A percentile compares a stretch with the other conserved stretches of the same genome.
phyloP scores from a whole-genome alignment of 1,284 basidiomycete genomes.

The Microbotryomycetes sp. region DNA sequence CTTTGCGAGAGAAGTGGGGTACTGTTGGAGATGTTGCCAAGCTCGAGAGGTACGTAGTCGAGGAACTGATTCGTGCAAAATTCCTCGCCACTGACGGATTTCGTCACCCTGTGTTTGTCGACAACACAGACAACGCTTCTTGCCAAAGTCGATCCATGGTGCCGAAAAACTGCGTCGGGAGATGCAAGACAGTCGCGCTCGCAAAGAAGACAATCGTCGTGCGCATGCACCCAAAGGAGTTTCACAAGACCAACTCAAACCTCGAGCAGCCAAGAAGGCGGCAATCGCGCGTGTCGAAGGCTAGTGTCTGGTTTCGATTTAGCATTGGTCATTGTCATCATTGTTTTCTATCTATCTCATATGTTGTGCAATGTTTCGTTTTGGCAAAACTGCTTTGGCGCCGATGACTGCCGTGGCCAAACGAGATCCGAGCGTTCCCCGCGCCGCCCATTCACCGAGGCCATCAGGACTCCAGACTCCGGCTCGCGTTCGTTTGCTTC shows the following conservation, averaged over 20 bases:
- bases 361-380: too few species aligned
- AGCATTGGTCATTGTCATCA: not conserved
- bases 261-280: conserved; percentile 82
- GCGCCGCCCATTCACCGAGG: too few species aligned
- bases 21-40: conserved; percentile 72
- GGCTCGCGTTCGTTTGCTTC: too few species aligned
- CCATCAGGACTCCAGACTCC: too few species aligned
- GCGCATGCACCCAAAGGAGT: conserved; percentile 59
- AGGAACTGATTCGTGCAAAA: too few species aligned
- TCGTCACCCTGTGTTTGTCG: not conserved
- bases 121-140: conserved; percentile 61
- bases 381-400: not conserved
- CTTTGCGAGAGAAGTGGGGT: conserved; percentile 83
- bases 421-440: not conserved
- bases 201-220: conserved; percentile 89
- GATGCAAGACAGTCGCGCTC: conserved; percentile 81
- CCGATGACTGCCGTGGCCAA: not conserved
- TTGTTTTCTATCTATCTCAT: not conserved
- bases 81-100: too few species aligned
- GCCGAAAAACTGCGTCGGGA: conserved; percentile 81
- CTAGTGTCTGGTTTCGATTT: not conserved
- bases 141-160: conserved; percentile 85
- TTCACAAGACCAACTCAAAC: conserved; percentile 75
- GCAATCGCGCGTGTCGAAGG: conserved; percentile 30
- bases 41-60: conserved; percentile 68